Conservation (phyloP, 352 stramenopile species). For the Phytophthora ramorum region DNA sequence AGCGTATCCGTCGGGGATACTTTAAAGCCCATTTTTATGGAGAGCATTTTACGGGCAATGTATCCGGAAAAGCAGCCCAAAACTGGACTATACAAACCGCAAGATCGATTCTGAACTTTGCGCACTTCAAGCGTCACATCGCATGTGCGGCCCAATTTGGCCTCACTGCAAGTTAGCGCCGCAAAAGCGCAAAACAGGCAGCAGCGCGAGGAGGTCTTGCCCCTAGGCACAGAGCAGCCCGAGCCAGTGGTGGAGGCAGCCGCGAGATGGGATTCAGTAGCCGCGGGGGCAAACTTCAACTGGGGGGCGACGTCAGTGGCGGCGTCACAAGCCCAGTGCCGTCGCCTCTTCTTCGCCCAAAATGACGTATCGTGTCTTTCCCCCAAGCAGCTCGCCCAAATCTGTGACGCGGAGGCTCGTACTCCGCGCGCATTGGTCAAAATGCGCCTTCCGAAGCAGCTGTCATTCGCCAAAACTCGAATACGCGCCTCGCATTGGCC, state of each 20-base stretch:
- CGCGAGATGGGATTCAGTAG: not conserved
- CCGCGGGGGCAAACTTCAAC: slow-evolving; percentile 20
- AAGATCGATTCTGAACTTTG: slow-evolving; percentile 18
- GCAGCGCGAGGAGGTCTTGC: not conserved
- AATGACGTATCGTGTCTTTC: slow-evolving; percentile 36
- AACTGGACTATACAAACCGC: slow-evolving; percentile 8
- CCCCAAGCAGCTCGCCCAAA: slow-evolving; percentile 8
- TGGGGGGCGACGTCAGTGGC: slow-evolving; percentile 11
- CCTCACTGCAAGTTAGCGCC: slow-evolving; percentile 6
- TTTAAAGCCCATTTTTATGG: not conserved
- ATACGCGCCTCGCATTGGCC: slow-evolving; percentile 9
- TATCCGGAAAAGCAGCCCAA: not conserved
- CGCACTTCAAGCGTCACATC: slow-evolving; percentile 25
- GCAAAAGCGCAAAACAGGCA: not conserved
- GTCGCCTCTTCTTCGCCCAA: slow-evolving; percentile 14
- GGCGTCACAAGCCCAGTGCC: slow-evolving; percentile 5
- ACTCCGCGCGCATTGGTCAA: not conserved
- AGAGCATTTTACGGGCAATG: not conserved
- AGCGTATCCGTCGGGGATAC: too few species aligned
- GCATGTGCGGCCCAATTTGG: slow-evolving; percentile 3
- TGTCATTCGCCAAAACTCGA: slow-evolving; percentile 3
- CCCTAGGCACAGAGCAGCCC: not conserved
- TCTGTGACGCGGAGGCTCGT: slow-evolving; percentile 19
- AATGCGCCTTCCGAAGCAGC: not conserved
- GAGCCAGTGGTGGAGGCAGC: not conserved